Evolutionary conservation across 2,329 filamentous ascomycete genomes (phyloP).

Genomic region (Cadophora gregata): DNA sequence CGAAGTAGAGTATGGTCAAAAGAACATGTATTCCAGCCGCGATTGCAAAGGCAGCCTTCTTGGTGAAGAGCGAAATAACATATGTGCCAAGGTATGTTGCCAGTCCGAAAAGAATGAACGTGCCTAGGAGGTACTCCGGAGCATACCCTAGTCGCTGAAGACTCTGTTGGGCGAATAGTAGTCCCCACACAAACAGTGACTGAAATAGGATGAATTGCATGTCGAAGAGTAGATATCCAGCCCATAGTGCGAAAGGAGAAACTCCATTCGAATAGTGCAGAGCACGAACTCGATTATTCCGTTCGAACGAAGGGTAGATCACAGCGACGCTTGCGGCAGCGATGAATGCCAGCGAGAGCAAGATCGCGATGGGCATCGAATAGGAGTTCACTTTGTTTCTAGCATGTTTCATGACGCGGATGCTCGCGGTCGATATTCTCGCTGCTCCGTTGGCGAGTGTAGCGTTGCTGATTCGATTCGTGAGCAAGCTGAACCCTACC

Average conservation of each 20-base stretch:
- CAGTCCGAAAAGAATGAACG: conserved; percentile 40
- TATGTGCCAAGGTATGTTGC: conserved; percentile 40
- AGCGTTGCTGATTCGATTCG: conserved; percentile 36
- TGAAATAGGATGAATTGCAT: conserved; percentile 39
- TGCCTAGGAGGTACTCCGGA: conserved; percentile 33
- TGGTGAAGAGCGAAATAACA: conserved; percentile 37
- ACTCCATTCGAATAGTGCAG: conserved; percentile 42
- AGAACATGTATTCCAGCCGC: conserved; percentile 39
- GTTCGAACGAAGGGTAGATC: conserved; percentile 40
- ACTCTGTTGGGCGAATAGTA: conserved; percentile 30
- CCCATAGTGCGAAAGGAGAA: conserved; percentile 39
- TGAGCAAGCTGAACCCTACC: conserved; percentile 34
- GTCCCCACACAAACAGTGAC: conserved; percentile 35
- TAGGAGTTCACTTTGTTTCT: conserved; percentile 25
- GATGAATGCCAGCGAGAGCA: conserved; percentile 38
- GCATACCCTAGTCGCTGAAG: conserved; percentile 34
- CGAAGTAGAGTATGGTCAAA: conserved; percentile 55
- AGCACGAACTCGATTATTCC: conserved; percentile 37
- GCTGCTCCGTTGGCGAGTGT: conserved; percentile 30
- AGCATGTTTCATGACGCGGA: conserved; percentile 29
- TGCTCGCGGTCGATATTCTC: conserved; percentile 17
- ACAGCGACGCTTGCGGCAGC: conserved; percentile 35
- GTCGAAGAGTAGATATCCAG: conserved; percentile 40
- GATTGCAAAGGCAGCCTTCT: conserved; percentile 39
- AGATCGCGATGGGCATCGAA: conserved; percentile 30